Evolutionary conservation across 2,329 filamentous ascomycete genomes (phyloP), one percentile per base, ranked within the genome.

Genomic region (Fusarium marasasianum): DNA sequence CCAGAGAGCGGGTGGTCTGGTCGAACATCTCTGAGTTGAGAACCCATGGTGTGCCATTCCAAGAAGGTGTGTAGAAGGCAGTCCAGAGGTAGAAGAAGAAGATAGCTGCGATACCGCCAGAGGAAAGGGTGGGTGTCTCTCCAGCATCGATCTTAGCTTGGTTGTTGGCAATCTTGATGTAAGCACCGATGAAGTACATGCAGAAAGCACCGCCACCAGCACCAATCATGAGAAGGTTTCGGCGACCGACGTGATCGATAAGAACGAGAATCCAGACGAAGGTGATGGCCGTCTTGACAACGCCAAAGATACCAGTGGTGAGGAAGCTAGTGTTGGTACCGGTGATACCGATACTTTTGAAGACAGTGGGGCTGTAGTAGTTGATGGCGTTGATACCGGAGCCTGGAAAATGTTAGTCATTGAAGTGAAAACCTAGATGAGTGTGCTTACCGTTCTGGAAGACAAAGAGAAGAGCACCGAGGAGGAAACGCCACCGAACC

Each of bases 1-100:
- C 92, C 1, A 95, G 86, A 1, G 90, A 89, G 59, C 83, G 79
- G 3, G 79, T 82, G 82, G 91, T 92, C 72, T 90, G 88, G 76
- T 92, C 89, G 81, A 94, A 94, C 86, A 95, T 94, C 81, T 95
- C 92, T 0, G 87, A 87, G 84, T 93, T 93, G 78, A 93, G 83
- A 29, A 95, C 91, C 93, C 93, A 95, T 0, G 92, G 92, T 0
- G 91, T 93, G 5, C 91, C 91, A 78, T 93, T 93, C 91, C 91
- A 93, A 0, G 89, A 88, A 0, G 89, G 91, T 0, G 91, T 93
- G 83, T 94, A 95, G 80, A 91, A 91, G 0, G 87, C 89, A 6
- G 78, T 80, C 74, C 79, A 80, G 12, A 82, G 73, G 82, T 93
- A 91, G 83, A 91, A 91, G 81, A 90, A 86, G 82, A 92, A 91